These are phyloP conservation scores for Ceriops zippeliana DNA, from an alignment of 345 rosid species.

Conservation along the genomic window DNA sequence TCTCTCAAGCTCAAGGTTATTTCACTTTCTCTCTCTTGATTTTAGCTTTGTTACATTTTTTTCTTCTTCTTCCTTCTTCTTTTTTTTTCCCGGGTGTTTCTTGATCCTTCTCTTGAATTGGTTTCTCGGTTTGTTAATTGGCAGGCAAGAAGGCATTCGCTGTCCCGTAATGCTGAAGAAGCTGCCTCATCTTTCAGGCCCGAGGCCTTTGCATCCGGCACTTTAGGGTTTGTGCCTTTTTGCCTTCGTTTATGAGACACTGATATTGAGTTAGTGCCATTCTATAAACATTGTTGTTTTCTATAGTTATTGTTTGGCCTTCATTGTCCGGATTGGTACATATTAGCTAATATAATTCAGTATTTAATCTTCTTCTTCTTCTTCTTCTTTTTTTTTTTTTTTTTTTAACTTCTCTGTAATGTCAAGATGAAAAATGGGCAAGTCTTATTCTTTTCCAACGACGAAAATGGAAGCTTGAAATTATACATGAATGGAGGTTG, in stretches of 20 bases:
- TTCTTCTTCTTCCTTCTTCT: neutral
- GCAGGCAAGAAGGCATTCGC: conserved; percentile 35
- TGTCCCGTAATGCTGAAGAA: conserved; percentile 19
- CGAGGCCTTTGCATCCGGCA: conserved; percentile 37
- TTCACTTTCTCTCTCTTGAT: neutral
- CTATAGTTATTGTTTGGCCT: too few relatives aligned
- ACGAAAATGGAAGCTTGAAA: neutral
- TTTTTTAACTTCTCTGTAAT: neutral
- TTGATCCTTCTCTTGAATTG: neutral
- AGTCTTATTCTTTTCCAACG: neutral
- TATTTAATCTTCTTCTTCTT: neutral
- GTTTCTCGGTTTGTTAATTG: conserved; percentile 1
- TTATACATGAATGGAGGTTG: neutral
- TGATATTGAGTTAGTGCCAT: neutral
- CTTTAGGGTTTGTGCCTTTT: conserved; percentile 35
- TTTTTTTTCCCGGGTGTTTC: neutral
- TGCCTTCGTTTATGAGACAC: neutral
- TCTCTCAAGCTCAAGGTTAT: conserved; percentile 52
- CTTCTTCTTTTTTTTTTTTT: too few relatives aligned
- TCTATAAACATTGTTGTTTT: neutral
- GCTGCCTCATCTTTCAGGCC: conserved; percentile 31
- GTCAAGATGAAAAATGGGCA: neutral
- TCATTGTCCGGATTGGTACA: too few relatives aligned
- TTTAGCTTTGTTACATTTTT: neutral
- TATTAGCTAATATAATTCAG: neutral